Evolutionary conservation across 2,329 filamentous ascomycete species (phyloP).

Genomic region (Grosmannia serpens): DNA sequence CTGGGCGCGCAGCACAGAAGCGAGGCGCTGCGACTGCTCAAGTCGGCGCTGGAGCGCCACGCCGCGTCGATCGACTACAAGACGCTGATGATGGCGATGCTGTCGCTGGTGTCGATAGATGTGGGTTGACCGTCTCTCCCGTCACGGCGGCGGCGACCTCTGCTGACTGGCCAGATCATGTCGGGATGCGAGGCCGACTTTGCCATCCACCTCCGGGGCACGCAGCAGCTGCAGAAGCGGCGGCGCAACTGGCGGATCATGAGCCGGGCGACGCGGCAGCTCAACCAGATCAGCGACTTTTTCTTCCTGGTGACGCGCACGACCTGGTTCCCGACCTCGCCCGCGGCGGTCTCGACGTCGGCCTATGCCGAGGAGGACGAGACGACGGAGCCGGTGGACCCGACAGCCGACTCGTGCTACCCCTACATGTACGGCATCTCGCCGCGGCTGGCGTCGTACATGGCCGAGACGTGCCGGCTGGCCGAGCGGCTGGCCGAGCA

Average conservation of each 20-base stretch:
- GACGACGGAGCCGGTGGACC: neutral
- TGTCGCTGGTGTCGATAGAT: conserved; percentile 7
- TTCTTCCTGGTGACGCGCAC: conserved; percentile 5
- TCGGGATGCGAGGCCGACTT: conserved; percentile 7
- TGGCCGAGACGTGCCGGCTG: conserved; percentile 5
- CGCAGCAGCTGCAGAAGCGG: conserved; percentile 3
- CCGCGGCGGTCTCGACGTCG: neutral
- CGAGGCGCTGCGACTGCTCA: neutral
- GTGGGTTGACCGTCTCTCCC: too few species aligned
- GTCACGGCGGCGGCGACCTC: too few species aligned
- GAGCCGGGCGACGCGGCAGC: conserved; percentile 1
- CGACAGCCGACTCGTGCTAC: neutral
- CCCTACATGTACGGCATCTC: conserved; percentile 8
- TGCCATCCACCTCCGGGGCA: conserved; percentile 3
- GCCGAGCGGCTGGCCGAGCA: conserved; percentile 1
- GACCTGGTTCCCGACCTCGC: neutral
- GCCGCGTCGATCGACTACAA: neutral
- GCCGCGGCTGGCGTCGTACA: conserved; percentile 3
- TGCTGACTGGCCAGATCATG: conserved; percentile 4
- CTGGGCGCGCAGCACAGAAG: neutral
- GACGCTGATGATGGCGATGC: conserved; percentile 5
- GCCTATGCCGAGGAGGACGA: neutral
- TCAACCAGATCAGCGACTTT: conserved; percentile 7
- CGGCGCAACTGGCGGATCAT: neutral
- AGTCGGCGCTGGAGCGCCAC: neutral